Evolutionary conservation across 2,329 filamentous ascomycete genomes (phyloP), one percentile per base, ranked within the genome.

Genomic region (Penicillium sp.): DNA sequence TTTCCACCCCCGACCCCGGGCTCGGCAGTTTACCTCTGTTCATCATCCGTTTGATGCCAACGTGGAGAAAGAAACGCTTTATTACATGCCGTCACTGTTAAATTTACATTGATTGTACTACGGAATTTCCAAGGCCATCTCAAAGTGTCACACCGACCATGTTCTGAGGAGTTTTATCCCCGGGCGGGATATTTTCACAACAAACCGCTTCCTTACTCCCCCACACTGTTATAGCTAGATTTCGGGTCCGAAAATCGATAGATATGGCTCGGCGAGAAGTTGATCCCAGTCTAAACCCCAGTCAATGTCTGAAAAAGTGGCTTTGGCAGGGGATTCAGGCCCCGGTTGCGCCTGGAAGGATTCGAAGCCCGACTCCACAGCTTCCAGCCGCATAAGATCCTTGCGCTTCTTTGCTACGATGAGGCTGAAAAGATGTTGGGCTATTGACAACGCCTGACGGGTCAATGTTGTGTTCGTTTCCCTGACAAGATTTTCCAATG

Each of bases 221-320:
- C 18, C 18, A 16, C 22, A 24, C 14, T 8, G 2, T 34, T 31
- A 3, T 13, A 47, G 49, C 47, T 58, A 50, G 9, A 63, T 2
- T 6, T 65, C 67, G 32, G 53, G 43, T 38, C 61, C 61, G 27
- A 69, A 32, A 48, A 69, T 63, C 0, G 64, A 60, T 5, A 69
- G 8, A 60, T 67, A 70, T 47, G 68, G 68, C 38, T 70, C 68
- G 4, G 69, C 52, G 22, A 70, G 57, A 18, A 70, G 64, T n/a
- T 70, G 67, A 36, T 71, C 66, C 68, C 65, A 70, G 46, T 67
- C 60, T 16, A 60, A 1, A 5, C 18, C 57, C 67, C 67, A 69
- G 8, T 27, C 47, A 4, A 67, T 55, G n/a, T 67, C 66, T 40
- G 65, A 56, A 21, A 64, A 18, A 8, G 51, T 5, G 5, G 18